A percentile compares a stretch with the other conserved stretches of the same genome.
Evolutionary conservation across 805 yeast genomes (phyloP).

Genomic region (Komagataella populi): DNA sequence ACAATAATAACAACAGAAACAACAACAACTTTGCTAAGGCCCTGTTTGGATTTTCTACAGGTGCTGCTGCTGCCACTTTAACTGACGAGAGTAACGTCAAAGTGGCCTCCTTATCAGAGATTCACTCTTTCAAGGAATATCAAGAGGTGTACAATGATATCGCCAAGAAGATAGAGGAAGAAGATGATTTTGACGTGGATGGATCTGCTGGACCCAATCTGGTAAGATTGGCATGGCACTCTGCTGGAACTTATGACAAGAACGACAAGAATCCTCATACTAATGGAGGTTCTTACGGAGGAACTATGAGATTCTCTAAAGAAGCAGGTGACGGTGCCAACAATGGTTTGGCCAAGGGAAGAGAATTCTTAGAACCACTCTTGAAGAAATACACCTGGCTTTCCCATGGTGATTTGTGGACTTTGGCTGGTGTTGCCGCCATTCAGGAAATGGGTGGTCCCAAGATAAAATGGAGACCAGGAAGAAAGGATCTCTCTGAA

Average conservation of each 20-base stretch:
- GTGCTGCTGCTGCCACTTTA: slow-evolving; percentile 20
- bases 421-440: slow-evolving; percentile 55
- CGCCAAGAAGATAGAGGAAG: slow-evolving; percentile 45
- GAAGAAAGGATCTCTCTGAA: slow-evolving; percentile 24
- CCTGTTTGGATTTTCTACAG: slow-evolving; percentile 15
- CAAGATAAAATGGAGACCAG: slow-evolving; percentile 40
- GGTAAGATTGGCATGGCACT: slow-evolving; percentile 36
- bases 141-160: slow-evolving; percentile 60
- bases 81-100: slow-evolving; percentile 11
- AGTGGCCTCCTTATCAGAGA: slow-evolving; percentile 13
- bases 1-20: slow-evolving; percentile 9
- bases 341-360: slow-evolving; percentile 38
- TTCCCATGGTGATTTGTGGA: slow-evolving; percentile 58
- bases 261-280: slow-evolving; percentile 22
- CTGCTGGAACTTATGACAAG: slow-evolving; percentile 32
- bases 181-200: slow-evolving; percentile 40
- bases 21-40: slow-evolving; percentile 9
- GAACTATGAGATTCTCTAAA: slow-evolving; percentile 36
- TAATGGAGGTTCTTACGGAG: slow-evolving; percentile 34
- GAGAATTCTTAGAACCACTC: slow-evolving; percentile 42
- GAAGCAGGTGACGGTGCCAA: slow-evolving; percentile 39
- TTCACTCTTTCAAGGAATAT: slow-evolving; percentile 35
- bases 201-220: slow-evolving; percentile 41
- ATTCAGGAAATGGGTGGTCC: slow-evolving; percentile 58
- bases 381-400: slow-evolving; percentile 44